A percentile compares a stretch with the other conserved stretches of the same genome.
Conservation (phyloP, 2,329 filamentous ascomycete species). For the Dothideomycetes sp. region DNA sequence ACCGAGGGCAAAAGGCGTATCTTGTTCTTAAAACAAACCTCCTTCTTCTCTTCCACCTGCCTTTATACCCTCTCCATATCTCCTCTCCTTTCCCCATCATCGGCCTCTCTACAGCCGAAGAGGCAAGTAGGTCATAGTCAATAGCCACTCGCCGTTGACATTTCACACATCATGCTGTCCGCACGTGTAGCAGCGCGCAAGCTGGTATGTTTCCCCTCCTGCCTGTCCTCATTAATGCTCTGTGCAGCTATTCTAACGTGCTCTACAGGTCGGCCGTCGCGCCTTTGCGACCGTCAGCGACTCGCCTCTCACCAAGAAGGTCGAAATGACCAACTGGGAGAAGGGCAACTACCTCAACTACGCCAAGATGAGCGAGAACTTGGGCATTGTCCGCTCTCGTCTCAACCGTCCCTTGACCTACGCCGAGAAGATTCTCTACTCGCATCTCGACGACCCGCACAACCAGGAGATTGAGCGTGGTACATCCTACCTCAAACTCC, state of each 20-base stretch:
- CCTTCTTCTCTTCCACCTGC: slow-evolving; percentile 14
- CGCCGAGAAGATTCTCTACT: slow-evolving; percentile 88
- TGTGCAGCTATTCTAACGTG: slow-evolving; percentile 9
- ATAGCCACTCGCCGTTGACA: slow-evolving; percentile 14
- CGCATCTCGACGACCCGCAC: slow-evolving; percentile 93
- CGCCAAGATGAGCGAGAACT: slow-evolving; percentile 97
- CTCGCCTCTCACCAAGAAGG: slow-evolving; percentile 84
- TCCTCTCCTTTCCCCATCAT: slow-evolving; percentile 4
- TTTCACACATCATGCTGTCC: slow-evolving; percentile 29
- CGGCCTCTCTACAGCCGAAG: slow-evolving; percentile 10
- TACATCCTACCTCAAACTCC: slow-evolving; percentile 89
- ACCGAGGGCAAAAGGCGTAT: slow-evolving; percentile 13
- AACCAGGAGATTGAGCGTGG: slow-evolving; percentile 94
- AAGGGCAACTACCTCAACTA: slow-evolving; percentile 98
- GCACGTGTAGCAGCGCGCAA: slow-evolving; percentile 30
- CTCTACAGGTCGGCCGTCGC: slow-evolving; percentile 43
- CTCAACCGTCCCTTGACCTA: slow-evolving; percentile 90
- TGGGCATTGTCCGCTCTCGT: slow-evolving; percentile 76
- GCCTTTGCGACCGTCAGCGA: slow-evolving; percentile 77
- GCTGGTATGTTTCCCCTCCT: slow-evolving; percentile 27
- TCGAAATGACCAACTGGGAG: slow-evolving; percentile 96
- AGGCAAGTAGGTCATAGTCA: slow-evolving; percentile 14
- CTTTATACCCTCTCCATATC: slow-evolving; percentile 7
- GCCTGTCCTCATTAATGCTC: background rate
- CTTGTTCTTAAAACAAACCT: slow-evolving; percentile 13